Evolutionary conservation across 345 rosid genomes (phyloP).

Genomic region (Acer negundo): DNA sequence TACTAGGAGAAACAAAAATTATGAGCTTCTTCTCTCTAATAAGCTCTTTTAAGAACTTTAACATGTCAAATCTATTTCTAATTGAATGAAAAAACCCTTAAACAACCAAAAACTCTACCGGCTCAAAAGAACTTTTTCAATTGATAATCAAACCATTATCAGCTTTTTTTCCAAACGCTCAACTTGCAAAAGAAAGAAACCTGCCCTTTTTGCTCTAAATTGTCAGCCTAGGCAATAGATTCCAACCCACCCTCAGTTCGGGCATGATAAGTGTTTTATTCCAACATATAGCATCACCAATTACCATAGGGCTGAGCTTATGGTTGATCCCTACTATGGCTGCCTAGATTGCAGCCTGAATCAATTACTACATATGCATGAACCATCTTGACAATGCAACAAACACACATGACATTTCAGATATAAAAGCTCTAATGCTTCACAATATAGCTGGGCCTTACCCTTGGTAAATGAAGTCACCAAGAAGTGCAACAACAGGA

Average conservation of each 20-base stretch:
- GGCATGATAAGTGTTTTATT: too few species aligned
- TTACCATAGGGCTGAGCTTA: background rate
- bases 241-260: too few species aligned
- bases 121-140: too few species aligned
- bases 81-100: background rate
- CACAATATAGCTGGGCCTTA: constrained; percentile 34
- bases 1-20: too few species aligned
- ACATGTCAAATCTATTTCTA: background rate
- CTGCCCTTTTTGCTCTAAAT: too few species aligned
- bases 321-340: background rate
- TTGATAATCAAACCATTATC: background rate
- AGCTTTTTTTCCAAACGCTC: too few species aligned
- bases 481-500: constrained; percentile 84
- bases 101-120: background rate
- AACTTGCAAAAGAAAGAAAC: too few species aligned
- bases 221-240: too few species aligned
- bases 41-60: too few species aligned
- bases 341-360: background rate
- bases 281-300: too few species aligned
- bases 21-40: background rate
- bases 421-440: background rate
- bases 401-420: background rate
- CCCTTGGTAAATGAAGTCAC: constrained; percentile 95
- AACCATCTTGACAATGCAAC: background rate
- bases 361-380: background rate